Evolutionary conservation across 306 rosid genomes (phyloP), one percentile per base, ranked within the genome.

Genomic region (Trifolium fragiferum): DNA sequence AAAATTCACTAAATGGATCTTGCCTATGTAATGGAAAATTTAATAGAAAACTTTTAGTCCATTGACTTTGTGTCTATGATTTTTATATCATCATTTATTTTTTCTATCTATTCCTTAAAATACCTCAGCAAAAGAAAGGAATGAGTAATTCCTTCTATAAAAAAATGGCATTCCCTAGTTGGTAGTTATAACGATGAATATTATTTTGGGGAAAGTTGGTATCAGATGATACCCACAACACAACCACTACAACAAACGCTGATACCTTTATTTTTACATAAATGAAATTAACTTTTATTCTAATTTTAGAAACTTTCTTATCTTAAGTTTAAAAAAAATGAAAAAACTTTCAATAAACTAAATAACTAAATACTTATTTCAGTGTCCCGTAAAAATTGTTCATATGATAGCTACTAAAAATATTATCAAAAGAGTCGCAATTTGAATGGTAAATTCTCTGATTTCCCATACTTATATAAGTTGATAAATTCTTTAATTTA

Each of bases 1-100:
- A n/a, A n/a, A n/a, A n/a, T n/a, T n/a, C 49, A 57, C 66, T 75
- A n/a, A 51, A 50, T 32, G 72, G 70, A 68, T 69, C 53, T 53
- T 18, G 66, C 62, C 43, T 51, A 15, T 38, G 32, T 21, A 65
- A 11, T 9, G 23, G 2, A 54, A 51, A 49, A 14, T 63, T 70
- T 46, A 60, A 15, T 53, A 1, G 32, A 73, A 21, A 41, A 35
- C 47, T 38, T 74, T 70, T 46, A 20, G 62, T 67, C 19, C 66
- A 59, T 41, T 73, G 74, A 76, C 82, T 73, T 68, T 35, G 3
- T 70, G 33, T 72, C 32, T 65, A 19, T 44, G 43, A 27, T 46
- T 80, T 77, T 57, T 47, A 10, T 61, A 62, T 43, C 9, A 49
- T 21, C 38, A 58, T 44, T 23, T 50, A 21, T 41, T 49, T 38